phyloP scores from a whole-genome alignment of 1,284 basidiomycete genomes.

The Tilletia caries region DNA sequence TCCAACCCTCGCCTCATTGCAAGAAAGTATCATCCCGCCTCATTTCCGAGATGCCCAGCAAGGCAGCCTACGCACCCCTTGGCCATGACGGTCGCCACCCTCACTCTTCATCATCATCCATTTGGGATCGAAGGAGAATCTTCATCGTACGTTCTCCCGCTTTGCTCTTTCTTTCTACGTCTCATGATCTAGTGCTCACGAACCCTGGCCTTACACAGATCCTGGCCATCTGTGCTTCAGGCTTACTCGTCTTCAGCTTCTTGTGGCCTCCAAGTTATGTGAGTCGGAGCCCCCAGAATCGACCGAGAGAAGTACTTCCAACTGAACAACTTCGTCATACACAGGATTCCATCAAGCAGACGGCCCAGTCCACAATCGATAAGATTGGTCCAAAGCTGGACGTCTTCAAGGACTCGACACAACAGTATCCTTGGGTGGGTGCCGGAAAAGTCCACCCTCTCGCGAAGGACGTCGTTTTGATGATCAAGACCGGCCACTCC shows the following conservation, averaged over 20 bases:
- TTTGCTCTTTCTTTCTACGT: neutral
- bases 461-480: constrained; percentile 2
- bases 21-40: too few species aligned
- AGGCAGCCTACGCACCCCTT: constrained; percentile 7
- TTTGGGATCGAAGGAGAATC: constrained; percentile 2
- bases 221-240: neutral
- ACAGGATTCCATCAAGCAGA: constrained; percentile 6
- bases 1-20: neutral
- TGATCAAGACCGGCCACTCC: constrained; percentile 18
- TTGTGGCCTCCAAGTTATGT: neutral
- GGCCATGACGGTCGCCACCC: constrained; percentile 7
- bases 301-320: too few species aligned
- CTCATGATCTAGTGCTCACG: neutral
- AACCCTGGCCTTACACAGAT: neutral
- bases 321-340: too few species aligned
- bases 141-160: neutral
- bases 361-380: neutral
- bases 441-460: constrained; percentile 13
- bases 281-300: too few species aligned
- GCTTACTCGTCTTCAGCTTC: neutral
- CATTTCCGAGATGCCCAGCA: constrained; percentile 6
- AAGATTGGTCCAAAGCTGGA: neutral
- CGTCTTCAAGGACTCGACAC: neutral
- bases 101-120: neutral
- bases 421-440: constrained; percentile 7